Base-by-base conservation (phyloP, 768 basidiomycete genomes). In the Kwoniella heveanensis region DNA sequence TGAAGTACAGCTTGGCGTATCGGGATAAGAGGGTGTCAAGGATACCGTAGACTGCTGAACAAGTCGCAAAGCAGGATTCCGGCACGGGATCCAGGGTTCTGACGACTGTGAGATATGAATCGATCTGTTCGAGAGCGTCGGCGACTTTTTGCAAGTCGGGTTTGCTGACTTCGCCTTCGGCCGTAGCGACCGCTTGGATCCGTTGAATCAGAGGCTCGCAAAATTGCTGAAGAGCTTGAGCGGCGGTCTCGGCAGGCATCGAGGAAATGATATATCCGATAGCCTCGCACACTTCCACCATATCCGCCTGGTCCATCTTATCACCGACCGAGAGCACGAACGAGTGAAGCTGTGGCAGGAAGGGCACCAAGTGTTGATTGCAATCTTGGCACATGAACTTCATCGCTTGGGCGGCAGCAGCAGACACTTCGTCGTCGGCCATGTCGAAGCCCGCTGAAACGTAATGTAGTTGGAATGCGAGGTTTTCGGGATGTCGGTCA, bases 301-400 rank as follows among this genome's bases (percentile, higher is more conserved):
- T 86, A 79, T 98, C 96, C 47, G 93, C 90, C 77, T 91, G 91
- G 12, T 83, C 81, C 46, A 99, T 83, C 75, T 90, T 91, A 6
- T 85, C 77, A 44, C 92, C 93, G 15, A 88, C 87, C 2, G 88
- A 87, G 46, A 84, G 85, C 49, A 96, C 82, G 84, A 98, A 99
- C 0, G 88, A 85, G 79, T 97, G 91, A 15, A 99, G 83, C 30
- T 92, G 91, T 0, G 94, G 90, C 26, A 99, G 82, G 82, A 92
- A 96, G 17, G 92, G 88, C 27, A 93, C 87, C 50, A 99, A 84
- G 80, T 97, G 94, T 88, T 92, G 77, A 83, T 89, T 92, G 82
- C 96, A 98, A 79, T 99, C 96, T 77, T 96, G 90, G 80, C 95
- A 98, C 65, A 99, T 84, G 80, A 90, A 97, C 78, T 93, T 95